Percentiles rank a stretch among this genome's conserved stretches.
These are phyloP conservation scores for Citrullus amarus DNA, from an alignment of 306 rosid genomes.

Conservation along the genomic window DNA sequence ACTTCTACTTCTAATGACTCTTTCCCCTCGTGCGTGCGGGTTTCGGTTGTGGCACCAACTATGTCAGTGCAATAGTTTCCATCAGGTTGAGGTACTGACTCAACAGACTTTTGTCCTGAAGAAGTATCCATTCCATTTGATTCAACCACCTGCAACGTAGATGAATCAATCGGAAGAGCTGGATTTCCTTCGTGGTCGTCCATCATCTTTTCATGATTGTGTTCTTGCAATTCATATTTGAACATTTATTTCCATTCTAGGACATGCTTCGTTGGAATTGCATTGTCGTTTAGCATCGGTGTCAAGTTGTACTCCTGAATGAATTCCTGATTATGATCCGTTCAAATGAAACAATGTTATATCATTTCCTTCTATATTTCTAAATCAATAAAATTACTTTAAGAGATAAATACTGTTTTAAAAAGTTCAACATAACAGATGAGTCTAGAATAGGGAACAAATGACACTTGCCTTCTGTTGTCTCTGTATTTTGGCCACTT, in stretches of 20 bases:
- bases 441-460: neutral
- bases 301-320: neutral
- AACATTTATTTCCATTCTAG: neutral
- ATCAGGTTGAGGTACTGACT: neutral
- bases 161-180: neutral
- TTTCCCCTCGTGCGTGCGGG: neutral
- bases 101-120: neutral
- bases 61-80: neutral
- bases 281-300: neutral
- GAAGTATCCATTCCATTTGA: neutral
- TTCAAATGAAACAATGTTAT: neutral
- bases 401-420: neutral
- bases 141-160: neutral
- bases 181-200: neutral
- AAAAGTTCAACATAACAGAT: neutral
- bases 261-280: neutral
- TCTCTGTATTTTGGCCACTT: conserved; percentile 19
- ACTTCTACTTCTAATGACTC: neutral
- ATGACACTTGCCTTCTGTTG: conserved; percentile 19
- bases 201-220: neutral
- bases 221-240: neutral
- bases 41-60: neutral
- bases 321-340: neutral
- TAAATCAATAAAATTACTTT: neutral
- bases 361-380: neutral